Conservation (phyloP, 768 basidiomycete species). For the Fibroporia radiculosa region DNA sequence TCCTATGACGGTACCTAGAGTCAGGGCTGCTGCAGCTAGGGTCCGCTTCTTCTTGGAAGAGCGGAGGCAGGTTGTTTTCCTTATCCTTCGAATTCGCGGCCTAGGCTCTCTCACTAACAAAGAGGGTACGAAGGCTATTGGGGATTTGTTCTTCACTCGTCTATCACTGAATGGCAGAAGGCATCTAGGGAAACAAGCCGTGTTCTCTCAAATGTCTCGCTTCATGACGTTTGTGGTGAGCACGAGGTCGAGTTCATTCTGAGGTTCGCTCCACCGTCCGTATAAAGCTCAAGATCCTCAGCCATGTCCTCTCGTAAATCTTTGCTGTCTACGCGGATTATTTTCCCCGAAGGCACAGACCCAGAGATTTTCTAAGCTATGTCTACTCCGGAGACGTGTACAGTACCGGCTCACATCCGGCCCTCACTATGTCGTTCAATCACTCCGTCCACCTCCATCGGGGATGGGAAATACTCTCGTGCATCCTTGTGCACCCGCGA, state of each 20-base stretch:
- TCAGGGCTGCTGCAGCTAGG: slow-evolving; percentile 10
- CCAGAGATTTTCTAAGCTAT: too few species aligned
- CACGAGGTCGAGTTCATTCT: background rate
- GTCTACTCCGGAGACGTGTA: too few species aligned
- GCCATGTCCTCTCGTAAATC: too few species aligned
- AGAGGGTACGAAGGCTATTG: slow-evolving; percentile 24
- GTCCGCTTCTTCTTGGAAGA: slow-evolving; percentile 6
- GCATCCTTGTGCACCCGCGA: background rate
- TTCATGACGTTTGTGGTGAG: slow-evolving; percentile 1
- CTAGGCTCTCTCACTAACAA: slow-evolving; percentile 15
- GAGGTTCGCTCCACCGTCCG: slow-evolving; percentile 1
- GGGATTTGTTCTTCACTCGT: slow-evolving; percentile 6
- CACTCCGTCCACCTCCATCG: too few species aligned
- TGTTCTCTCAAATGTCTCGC: background rate
- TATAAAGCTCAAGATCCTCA: slow-evolving; percentile 1
- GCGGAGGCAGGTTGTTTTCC: slow-evolving; percentile 4
- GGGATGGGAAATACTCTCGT: background rate
- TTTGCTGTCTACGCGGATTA: too few species aligned
- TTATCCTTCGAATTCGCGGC: slow-evolving; percentile 5
- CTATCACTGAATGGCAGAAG: slow-evolving; percentile 2
- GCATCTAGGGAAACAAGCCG: background rate
- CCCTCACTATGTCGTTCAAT: too few species aligned
- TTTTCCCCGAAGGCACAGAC: too few species aligned
- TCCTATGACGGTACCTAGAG: slow-evolving; percentile 14
- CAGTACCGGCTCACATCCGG: too few species aligned